phyloP scores from a whole-genome alignment of 2,329 filamentous ascomycete genomes.

The Teratosphaeria destructans region DNA sequence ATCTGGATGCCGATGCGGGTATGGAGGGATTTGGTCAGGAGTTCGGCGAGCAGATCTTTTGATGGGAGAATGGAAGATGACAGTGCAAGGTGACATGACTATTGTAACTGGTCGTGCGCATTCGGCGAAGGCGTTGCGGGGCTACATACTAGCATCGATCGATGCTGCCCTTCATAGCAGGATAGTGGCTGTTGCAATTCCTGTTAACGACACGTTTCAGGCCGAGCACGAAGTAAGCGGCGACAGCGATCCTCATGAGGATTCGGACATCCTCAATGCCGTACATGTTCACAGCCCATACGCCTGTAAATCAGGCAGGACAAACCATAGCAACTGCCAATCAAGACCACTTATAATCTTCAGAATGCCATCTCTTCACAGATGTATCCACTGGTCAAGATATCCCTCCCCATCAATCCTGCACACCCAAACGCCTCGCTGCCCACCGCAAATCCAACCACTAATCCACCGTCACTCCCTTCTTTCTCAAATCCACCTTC shows the following conservation, averaged over 20 bases:
- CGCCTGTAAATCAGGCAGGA: neutral
- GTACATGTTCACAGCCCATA: too few species aligned
- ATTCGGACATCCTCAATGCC: neutral
- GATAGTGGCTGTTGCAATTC: too few species aligned
- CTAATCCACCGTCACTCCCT: conserved; percentile 70
- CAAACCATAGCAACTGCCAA: neutral
- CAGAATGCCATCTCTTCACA: neutral
- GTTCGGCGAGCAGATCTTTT: conserved; percentile 10
- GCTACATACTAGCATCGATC: too few species aligned
- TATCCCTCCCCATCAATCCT: neutral
- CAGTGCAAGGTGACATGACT: neutral
- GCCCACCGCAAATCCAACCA: neutral
- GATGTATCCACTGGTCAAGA: neutral
- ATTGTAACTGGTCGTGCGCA: neutral
- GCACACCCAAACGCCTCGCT: neutral
- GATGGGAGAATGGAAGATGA: neutral
- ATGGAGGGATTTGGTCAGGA: conserved; percentile 21
- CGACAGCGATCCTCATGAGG: neutral
- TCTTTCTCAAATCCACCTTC: conserved; percentile 59
- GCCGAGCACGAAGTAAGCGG: too few species aligned
- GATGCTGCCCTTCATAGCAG: too few species aligned
- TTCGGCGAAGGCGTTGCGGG: neutral
- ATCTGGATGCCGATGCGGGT: conserved; percentile 27
- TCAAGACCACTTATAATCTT: neutral
- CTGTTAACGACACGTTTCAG: too few species aligned